Percentiles rank a stretch among this genome's conserved stretches.
Evolutionary conservation across 2,329 filamentous ascomycete genomes (phyloP).

Genomic region (Ceratocystis papillata): DNA sequence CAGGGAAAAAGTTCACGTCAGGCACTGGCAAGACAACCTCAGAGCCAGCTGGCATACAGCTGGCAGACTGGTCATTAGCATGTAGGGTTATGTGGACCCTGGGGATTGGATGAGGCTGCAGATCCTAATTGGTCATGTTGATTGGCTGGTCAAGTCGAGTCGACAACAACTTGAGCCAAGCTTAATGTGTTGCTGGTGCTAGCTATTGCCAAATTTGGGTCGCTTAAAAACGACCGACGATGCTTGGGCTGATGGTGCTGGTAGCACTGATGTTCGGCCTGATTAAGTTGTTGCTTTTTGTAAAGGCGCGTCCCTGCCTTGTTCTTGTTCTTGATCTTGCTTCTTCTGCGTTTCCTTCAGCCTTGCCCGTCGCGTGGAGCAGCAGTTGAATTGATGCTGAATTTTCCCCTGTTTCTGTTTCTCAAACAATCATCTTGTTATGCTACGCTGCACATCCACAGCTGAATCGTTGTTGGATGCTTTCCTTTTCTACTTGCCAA

Average conservation of each 20-base stretch:
- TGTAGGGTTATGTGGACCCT: not conserved
- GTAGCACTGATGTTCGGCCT: not conserved
- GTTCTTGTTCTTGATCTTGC: slow-evolving; percentile 10
- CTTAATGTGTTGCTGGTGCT: not conserved
- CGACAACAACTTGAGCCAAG: not conserved
- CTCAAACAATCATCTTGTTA: not conserved
- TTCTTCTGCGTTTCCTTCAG: not conserved
- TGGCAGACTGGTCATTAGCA: not conserved
- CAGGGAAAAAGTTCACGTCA: not conserved
- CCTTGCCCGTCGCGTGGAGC: not conserved
- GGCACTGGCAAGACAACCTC: not conserved
- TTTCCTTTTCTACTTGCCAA: no score
- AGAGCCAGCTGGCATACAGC: not conserved
- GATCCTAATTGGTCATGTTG: slow-evolving; percentile 6
- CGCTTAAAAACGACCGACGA: slow-evolving; percentile 6
- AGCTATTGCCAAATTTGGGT: not conserved
- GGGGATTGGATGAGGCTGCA: not conserved
- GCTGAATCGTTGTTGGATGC: no score
- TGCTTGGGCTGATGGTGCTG: not conserved
- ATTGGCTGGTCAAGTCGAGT: not conserved
- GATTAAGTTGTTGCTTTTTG: not conserved
- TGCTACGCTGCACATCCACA: not conserved
- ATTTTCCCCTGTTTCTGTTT: not conserved
- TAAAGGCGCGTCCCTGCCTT: slow-evolving; percentile 4
- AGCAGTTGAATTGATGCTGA: not conserved